Evolutionary conservation across 2,329 filamentous ascomycete genomes (phyloP).

Genomic region (Dactylonectria estremocensis): DNA sequence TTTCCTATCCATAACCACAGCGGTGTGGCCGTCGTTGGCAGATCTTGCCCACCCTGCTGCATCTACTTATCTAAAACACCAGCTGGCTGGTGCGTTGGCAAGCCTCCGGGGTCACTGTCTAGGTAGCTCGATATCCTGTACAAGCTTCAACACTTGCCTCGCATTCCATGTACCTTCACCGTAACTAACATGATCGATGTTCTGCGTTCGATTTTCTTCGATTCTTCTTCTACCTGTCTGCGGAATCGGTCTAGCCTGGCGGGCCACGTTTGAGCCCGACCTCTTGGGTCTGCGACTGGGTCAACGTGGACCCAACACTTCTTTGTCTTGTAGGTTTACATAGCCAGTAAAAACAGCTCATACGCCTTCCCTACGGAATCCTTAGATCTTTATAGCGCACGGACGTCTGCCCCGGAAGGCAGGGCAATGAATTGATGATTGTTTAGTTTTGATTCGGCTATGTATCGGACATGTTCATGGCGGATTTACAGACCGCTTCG

Average conservation of each 20-base stretch:
- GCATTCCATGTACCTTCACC: background rate
- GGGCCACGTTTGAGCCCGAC: constrained; percentile 5
- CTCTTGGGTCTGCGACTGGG: constrained; percentile 25
- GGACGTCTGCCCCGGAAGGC: background rate
- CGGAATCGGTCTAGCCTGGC: background rate
- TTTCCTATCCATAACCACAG: background rate
- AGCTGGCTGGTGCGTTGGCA: constrained; percentile 17
- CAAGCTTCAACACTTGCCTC: background rate
- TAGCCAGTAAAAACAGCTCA: background rate
- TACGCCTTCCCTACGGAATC: background rate
- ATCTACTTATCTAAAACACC: background rate
- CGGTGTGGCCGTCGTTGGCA: background rate
- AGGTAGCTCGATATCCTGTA: background rate
- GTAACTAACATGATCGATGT: background rate
- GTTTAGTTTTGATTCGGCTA: background rate
- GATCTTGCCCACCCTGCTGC: background rate
- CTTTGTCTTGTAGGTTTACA: background rate
- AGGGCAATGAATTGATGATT: no score
- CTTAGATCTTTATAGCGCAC: background rate
- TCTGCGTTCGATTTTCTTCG: no score
- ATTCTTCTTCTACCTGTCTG: background rate
- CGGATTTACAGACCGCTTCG: background rate
- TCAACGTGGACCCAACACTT: constrained; percentile 18
- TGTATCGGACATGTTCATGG: background rate
- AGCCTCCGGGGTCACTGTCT: background rate